Evolutionary conservation across 169 alveolate genomes (phyloP).

Genomic region (Toxoplasma gondii): DNA sequence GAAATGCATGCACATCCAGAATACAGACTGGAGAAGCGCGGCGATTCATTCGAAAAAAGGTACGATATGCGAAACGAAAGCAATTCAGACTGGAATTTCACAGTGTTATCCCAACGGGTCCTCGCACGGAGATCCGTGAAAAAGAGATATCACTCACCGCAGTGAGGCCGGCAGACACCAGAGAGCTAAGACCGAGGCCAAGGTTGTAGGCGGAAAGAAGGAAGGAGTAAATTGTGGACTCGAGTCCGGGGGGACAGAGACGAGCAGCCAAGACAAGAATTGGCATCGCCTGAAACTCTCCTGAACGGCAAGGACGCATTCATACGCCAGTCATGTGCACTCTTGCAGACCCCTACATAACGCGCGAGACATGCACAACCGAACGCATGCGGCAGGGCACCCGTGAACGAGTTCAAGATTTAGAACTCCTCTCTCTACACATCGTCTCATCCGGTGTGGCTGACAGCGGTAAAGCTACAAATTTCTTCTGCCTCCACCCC

Average conservation of each 20-base stretch:
- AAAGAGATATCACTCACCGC: constrained; percentile 53
- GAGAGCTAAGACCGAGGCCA: constrained; percentile 84
- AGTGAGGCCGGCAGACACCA: constrained; percentile 80
- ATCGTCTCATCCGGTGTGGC: too few species aligned
- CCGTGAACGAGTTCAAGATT: too few species aligned
- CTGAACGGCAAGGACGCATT: constrained; percentile 34
- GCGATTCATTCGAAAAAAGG: too few species aligned
- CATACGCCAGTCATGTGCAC: background rate
- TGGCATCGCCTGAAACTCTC: constrained; percentile 86
- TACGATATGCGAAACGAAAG: too few species aligned
- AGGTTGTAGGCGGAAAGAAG: constrained; percentile 82
- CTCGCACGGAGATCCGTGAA: too few species aligned
- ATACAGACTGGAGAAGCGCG: too few species aligned
- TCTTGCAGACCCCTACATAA: background rate
- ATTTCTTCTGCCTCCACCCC: too few species aligned
- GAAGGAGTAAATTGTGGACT: constrained; percentile 87
- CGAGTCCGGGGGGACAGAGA: constrained; percentile 88
- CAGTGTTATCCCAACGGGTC: background rate
- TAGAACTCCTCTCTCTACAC: too few species aligned
- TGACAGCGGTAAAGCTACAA: too few species aligned
- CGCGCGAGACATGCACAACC: background rate
- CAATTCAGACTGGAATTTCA: background rate
- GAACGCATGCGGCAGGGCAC: too few species aligned
- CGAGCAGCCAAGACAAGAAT: constrained; percentile 84
- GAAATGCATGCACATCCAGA: too few species aligned